Evolutionary conservation across 2,329 filamentous ascomycete genomes (phyloP).

Genomic region (Diplodia mutila): DNA sequence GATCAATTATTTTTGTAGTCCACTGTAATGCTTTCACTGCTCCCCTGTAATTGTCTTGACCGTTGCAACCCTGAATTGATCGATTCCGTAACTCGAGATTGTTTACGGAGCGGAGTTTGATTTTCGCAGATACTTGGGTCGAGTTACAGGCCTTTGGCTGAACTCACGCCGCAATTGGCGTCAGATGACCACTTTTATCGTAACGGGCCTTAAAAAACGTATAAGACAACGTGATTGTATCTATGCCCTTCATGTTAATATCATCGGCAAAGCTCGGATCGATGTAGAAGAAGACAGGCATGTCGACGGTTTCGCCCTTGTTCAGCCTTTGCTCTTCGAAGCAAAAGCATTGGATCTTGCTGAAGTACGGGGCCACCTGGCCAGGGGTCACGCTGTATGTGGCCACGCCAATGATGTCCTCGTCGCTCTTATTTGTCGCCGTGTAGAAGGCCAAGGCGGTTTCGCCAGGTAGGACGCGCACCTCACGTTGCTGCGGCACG

Average conservation of each 20-base stretch:
- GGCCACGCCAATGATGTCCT: conserved; percentile 96
- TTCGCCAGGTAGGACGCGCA: conserved; percentile 91
- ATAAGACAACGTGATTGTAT: conserved; percentile 94
- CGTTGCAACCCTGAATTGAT: too few relatives aligned
- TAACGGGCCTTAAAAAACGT: conserved; percentile 95
- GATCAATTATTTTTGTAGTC: too few relatives aligned
- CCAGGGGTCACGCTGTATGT: conserved; percentile 97
- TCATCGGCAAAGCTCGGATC: conserved; percentile 94
- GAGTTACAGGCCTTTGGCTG: too few relatives aligned
- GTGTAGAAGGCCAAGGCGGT: conserved; percentile 98
- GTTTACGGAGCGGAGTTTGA: too few relatives aligned
- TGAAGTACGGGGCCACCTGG: conserved; percentile 96
- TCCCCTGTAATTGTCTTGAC: too few relatives aligned
- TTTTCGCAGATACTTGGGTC: too few relatives aligned
- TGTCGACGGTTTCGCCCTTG: conserved; percentile 95
- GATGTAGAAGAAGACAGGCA: conserved; percentile 99
- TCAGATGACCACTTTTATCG: conserved; percentile 73
- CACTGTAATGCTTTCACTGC: too few relatives aligned
- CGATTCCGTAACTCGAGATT: too few relatives aligned
- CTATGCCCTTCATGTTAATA: conserved; percentile 87
- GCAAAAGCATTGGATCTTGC: conserved; percentile 99
- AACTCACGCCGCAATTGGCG: conserved; percentile 50
- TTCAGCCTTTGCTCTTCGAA: conserved; percentile 95
- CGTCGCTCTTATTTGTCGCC: conserved; percentile 84
- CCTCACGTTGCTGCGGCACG: conserved; percentile 92